These are phyloP conservation scores for Tephrocybe sp. DNA, from an alignment of 768 basidiomycete genomes.

Conservation along the genomic window DNA sequence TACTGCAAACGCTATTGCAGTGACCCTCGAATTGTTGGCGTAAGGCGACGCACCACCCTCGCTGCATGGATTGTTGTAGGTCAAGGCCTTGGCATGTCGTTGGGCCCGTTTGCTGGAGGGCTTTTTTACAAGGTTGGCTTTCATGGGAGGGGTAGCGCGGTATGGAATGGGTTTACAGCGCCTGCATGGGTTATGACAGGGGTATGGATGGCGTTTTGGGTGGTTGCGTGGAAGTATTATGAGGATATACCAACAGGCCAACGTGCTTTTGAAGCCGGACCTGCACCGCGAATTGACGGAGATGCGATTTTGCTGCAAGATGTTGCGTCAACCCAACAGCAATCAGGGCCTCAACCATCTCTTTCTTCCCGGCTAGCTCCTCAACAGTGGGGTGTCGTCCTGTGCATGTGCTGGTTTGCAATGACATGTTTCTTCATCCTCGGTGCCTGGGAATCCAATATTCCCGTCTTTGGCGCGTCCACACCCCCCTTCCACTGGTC, in stretches of 20 bases:
- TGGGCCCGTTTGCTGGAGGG: conserved; percentile 66
- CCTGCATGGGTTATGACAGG: conserved; percentile 66
- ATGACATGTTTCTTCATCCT: conserved; percentile 73
- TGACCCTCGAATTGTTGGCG: conserved; percentile 68
- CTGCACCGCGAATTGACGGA: neutral
- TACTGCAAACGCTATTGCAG: conserved; percentile 68
- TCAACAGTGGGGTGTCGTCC: conserved; percentile 51
- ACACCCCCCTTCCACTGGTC: conserved; percentile 48
- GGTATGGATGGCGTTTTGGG: conserved; percentile 55
- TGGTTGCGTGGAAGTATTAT: conserved; percentile 14
- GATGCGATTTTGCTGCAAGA: conserved; percentile 3
- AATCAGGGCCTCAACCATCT: neutral
- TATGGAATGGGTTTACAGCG: conserved; percentile 71
- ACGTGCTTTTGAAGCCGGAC: neutral
- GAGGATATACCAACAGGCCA: conserved; percentile 10
- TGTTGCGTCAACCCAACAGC: neutral
- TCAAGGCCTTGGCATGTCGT: conserved; percentile 60
- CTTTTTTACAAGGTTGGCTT: conserved; percentile 63
- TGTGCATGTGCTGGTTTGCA: conserved; percentile 70
- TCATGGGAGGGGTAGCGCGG: conserved; percentile 26
- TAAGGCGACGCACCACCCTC: conserved; percentile 61
- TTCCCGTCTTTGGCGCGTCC: conserved; percentile 56
- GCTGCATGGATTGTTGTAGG: conserved; percentile 64
- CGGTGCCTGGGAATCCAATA: conserved; percentile 68
- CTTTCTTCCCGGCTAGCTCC: conserved; percentile 14